Evolutionary conservation across 352 stramenopile genomes (phyloP).

Genomic region (Blastocystis sp.): DNA sequence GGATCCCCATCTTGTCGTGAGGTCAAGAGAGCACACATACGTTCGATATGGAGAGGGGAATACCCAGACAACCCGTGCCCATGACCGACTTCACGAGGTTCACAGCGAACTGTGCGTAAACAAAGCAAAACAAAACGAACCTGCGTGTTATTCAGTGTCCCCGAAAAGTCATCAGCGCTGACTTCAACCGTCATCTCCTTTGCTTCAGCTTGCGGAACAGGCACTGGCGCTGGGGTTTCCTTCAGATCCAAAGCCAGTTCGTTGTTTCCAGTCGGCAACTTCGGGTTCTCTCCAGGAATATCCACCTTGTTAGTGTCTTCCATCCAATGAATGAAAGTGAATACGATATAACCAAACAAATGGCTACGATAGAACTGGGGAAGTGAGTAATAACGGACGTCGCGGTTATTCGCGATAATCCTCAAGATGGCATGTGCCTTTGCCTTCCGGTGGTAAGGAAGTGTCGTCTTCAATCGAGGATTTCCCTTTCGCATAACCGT

Average conservation of each 20-base stretch:
- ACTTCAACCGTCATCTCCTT: neutral
- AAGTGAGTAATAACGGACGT: too few relatives aligned
- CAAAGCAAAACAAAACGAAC: neutral
- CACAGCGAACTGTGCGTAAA: conserved; percentile 24
- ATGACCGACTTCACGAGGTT: conserved; percentile 59
- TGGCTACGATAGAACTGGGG: too few relatives aligned
- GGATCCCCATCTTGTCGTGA: conserved; percentile 55
- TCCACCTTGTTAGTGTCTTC: neutral
- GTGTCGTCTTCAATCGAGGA: too few relatives aligned
- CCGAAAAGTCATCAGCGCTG: neutral
- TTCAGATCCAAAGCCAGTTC: neutral
- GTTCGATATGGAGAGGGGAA: conserved; percentile 37
- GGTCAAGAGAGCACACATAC: neutral
- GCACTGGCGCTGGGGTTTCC: neutral
- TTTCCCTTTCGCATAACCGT: too few relatives aligned
- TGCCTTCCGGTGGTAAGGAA: too few relatives aligned
- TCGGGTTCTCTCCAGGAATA: neutral
- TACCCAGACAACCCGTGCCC: conserved; percentile 52
- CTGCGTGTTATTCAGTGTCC: neutral
- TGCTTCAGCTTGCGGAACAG: neutral
- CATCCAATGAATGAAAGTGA: neutral
- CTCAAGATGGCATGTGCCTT: too few relatives aligned
- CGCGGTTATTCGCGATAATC: too few relatives aligned
- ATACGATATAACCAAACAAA: too few relatives aligned
- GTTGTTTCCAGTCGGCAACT: neutral